These are phyloP conservation scores for Rhododendron ferrugineum DNA, from an alignment of 148 eudicot species.

Conservation along the genomic window DNA sequence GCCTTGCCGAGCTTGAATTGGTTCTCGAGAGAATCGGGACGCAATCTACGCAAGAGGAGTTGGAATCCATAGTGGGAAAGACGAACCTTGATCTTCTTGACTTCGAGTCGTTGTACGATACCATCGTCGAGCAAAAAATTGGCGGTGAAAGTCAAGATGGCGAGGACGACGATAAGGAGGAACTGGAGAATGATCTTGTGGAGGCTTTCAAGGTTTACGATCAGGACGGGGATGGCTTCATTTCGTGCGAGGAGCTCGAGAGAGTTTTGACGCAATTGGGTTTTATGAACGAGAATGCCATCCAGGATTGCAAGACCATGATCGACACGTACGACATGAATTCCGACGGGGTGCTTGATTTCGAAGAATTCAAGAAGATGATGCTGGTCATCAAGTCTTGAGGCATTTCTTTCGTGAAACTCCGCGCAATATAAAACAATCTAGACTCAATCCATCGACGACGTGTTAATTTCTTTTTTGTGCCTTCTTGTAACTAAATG, in stretches of 20 bases:
- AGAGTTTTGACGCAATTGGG: slow-evolving; percentile 46
- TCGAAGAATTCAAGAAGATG: slow-evolving; percentile 68
- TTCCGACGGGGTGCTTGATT: slow-evolving; percentile 64
- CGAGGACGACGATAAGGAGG: background rate
- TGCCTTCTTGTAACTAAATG: background rate
- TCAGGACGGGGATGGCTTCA: slow-evolving; percentile 54
- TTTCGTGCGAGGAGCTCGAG: slow-evolving; percentile 55
- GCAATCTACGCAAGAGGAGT: slow-evolving; percentile 21
- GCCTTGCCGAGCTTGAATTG: slow-evolving; percentile 41
- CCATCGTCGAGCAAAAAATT: slow-evolving; percentile 2
- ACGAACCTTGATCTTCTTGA: slow-evolving; percentile 28
- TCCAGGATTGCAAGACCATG: slow-evolving; percentile 39
- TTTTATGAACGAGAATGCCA: slow-evolving; percentile 29
- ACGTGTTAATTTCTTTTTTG: too few species aligned
- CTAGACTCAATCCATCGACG: background rate
- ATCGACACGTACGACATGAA: slow-evolving; percentile 47
- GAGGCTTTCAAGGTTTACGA: slow-evolving; percentile 32
- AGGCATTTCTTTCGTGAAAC: background rate
- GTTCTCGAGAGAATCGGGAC: slow-evolving; percentile 33
- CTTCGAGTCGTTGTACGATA: slow-evolving; percentile 33
- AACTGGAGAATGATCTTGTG: slow-evolving; percentile 26
- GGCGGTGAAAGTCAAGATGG: background rate
- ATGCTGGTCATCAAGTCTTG: slow-evolving; percentile 23
- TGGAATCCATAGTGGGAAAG: slow-evolving; percentile 30
- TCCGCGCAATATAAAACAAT: background rate